These are phyloP conservation scores for Castanopsis chinensis DNA, from an alignment of 306 rosid genomes.

Conservation along the genomic window DNA sequence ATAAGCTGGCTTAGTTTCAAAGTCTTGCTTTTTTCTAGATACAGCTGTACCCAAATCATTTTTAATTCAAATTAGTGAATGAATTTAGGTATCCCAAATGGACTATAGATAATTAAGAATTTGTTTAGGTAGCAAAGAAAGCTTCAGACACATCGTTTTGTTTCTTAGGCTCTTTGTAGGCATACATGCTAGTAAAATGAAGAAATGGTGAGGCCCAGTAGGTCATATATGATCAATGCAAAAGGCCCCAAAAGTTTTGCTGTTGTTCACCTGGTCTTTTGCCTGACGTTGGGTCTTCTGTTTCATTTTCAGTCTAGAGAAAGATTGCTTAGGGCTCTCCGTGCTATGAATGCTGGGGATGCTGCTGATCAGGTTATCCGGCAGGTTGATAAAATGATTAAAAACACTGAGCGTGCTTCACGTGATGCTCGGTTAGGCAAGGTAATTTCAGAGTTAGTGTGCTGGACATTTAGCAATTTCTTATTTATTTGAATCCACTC, in stretches of 20 bases:
- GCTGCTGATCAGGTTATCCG: slow-evolving; percentile 95
- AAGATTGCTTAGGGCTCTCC: slow-evolving; percentile 67
- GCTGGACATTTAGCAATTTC: slow-evolving; percentile 9
- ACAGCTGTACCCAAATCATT: too few relatives aligned
- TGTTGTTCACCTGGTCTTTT: slow-evolving; percentile 15
- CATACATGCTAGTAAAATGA: slow-evolving; percentile 6
- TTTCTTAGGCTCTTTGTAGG: slow-evolving; percentile 2
- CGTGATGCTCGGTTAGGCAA: slow-evolving; percentile 72
- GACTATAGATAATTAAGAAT: neutral
- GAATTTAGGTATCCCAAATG: too few relatives aligned
- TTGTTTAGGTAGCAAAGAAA: neutral
- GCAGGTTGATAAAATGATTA: slow-evolving; percentile 85
- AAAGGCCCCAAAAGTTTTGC: slow-evolving; percentile 7
- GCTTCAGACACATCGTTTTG: neutral
- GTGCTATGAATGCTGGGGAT: slow-evolving; percentile 93
- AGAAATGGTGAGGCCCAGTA: slow-evolving; percentile 5
- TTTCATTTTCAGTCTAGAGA: slow-evolving; percentile 76
- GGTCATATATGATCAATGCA: slow-evolving; percentile 12
- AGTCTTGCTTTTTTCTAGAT: too few relatives aligned
- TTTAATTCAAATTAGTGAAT: too few relatives aligned
- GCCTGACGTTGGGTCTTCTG: slow-evolving; percentile 29
- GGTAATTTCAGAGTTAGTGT: slow-evolving; percentile 40
- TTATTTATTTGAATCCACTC: slow-evolving; percentile 14
- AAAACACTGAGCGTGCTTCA: slow-evolving; percentile 67
- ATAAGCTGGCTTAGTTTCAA: too few relatives aligned